Evolutionary conservation across 2,329 filamentous ascomycete species (phyloP).

Genomic region (Aspergillus vadensis): DNA sequence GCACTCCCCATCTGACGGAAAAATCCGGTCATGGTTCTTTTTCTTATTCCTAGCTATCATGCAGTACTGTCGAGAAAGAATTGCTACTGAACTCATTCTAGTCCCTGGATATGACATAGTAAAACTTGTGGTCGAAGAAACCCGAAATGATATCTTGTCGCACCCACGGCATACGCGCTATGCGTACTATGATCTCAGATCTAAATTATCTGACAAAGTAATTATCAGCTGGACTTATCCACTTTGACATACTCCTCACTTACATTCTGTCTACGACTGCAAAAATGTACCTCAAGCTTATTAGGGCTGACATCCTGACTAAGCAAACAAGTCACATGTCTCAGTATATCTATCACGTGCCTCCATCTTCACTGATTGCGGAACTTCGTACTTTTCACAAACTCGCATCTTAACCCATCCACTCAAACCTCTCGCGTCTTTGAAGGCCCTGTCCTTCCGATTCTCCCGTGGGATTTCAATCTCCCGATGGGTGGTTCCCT

Average conservation of each 20-base stretch:
- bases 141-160: too few relatives aligned
- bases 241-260: neutral
- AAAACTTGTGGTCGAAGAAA: too few relatives aligned
- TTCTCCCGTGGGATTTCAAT: slow-evolving; percentile 20
- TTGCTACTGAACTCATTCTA: too few relatives aligned
- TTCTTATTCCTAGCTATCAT: too few relatives aligned
- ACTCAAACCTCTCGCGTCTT: slow-evolving; percentile 6
- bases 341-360: neutral
- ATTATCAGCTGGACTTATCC: neutral
- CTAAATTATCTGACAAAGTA: too few relatives aligned
- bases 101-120: too few relatives aligned
- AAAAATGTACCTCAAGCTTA: neutral
- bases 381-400: neutral
- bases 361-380: neutral
- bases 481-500: slow-evolving; percentile 40
- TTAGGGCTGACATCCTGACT: neutral
- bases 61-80: too few relatives aligned
- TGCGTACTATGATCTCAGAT: too few relatives aligned
- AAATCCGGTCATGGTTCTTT: too few relatives aligned
- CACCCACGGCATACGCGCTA: too few relatives aligned
- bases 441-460: slow-evolving; percentile 26
- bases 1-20: too few relatives aligned
- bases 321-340: slow-evolving; percentile 1
- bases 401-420: slow-evolving; percentile 15
- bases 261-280: neutral